Evolutionary conservation across 2,329 filamentous ascomycete species (phyloP).

Genomic region (Aaosphaeria arxii): DNA sequence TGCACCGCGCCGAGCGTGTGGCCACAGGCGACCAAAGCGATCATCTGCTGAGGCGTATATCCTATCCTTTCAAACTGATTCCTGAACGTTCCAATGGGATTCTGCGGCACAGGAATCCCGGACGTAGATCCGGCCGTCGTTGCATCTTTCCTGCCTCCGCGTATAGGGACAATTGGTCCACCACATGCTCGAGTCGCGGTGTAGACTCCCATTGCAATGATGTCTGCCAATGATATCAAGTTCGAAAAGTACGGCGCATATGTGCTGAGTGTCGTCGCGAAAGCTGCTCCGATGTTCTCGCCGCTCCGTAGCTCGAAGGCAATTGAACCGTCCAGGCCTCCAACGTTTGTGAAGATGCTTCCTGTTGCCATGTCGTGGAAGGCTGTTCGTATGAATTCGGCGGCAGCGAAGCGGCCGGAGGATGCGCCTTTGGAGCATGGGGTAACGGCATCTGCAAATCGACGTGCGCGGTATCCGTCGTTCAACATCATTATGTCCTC

Average conservation of each 20-base stretch:
- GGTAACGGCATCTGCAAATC: slow-evolving; percentile 56
- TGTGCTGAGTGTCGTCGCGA: slow-evolving; percentile 53
- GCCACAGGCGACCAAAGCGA: slow-evolving; percentile 59
- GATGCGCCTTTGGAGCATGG: slow-evolving; percentile 56
- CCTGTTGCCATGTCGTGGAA: slow-evolving; percentile 63
- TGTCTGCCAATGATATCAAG: slow-evolving; percentile 53
- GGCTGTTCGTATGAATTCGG: slow-evolving; percentile 60
- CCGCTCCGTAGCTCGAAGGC: slow-evolving; percentile 56
- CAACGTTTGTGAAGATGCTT: slow-evolving; percentile 47
- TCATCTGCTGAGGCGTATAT: slow-evolving; percentile 57
- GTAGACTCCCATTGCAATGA: slow-evolving; percentile 59
- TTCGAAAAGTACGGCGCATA: slow-evolving; percentile 54
- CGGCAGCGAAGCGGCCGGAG: slow-evolving; percentile 56
- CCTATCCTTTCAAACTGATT: slow-evolving; percentile 59
- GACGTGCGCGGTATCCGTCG: slow-evolving; percentile 52
- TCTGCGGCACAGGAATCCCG: slow-evolving; percentile 57
- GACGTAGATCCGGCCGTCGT: slow-evolving; percentile 46
- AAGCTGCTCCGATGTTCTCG: slow-evolving; percentile 58
- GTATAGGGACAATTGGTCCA: slow-evolving; percentile 54
- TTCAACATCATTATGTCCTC: slow-evolving; percentile 64
- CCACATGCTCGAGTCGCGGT: slow-evolving; percentile 59
- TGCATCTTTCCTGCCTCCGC: slow-evolving; percentile 56
- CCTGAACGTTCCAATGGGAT: slow-evolving; percentile 50
- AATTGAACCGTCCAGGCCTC: slow-evolving; percentile 59
- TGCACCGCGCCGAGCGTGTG: slow-evolving; percentile 62